Evolutionary conservation across 2,329 filamentous ascomycete species (phyloP), one percentile per base, ranked within the genome.

Genomic region (Aspergillaceae sp.): DNA sequence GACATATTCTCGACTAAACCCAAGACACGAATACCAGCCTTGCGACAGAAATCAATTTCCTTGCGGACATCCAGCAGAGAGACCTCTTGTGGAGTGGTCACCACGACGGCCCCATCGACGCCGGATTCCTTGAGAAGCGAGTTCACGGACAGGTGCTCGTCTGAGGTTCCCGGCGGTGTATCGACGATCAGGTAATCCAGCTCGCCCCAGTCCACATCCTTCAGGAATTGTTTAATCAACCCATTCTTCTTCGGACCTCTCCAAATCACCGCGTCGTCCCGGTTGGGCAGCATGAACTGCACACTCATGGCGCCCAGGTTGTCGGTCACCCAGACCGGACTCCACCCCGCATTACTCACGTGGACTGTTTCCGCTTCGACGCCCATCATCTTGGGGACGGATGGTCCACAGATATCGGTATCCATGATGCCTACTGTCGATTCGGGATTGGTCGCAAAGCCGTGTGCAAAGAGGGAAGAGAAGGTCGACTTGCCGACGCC

Each of bases 331-430:
- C 90, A 97, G 9, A 97, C 91, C 0, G 92, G 92, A 61, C 85
- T 88, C 92, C 90, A 96, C 2, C 92, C 92, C 1, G 84, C 80
- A 44, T 80, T 84, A 62, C 84, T 92, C 44, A 95, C 82, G 65
- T 98, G 92, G 44, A 98, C 92, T 1, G 86, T 94, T 70, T 98
- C 91, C 28, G 81, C 74, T 67, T 96, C 90, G 1, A 96, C 91
- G 32, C 92, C 92, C 83, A 98, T 90, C 91, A 98, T 97, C 72
- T 96, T 96, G 19, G 92, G 92, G 59, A 98, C 96, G 53, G 83
- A 88, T 0, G 92, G 92, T 0, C 92, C 92, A 69, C 89, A 96
- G 51, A 98, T 95, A 67, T 98, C 92, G 5, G 92, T 94, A 68
- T 98, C 92, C 88, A 97, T 96, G 57, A 98, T 84, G 19, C 91